Evolutionary conservation across 140 eudicot genomes (phyloP), one percentile per base, ranked within the genome.

Genomic region (Oenanthe javanica): DNA sequence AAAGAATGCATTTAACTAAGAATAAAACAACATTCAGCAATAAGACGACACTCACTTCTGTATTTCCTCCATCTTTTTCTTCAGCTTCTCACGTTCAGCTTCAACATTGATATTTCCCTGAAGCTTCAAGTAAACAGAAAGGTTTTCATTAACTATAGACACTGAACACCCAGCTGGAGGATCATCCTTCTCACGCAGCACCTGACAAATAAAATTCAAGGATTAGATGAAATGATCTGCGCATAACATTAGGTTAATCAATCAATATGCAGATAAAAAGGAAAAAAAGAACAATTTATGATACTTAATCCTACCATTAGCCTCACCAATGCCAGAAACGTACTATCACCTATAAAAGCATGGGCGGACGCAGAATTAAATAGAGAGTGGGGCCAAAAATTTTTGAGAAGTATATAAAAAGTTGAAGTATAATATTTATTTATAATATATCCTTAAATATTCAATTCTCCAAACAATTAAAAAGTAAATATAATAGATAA

Each of bases 61-160:
- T 61, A 85, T 63, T 45, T 92, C 98, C 42, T 88, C 86, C 88
- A 80, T 86, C 86, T 86, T 92, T 80, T 88, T 83, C 74, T 87
- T 87, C 49, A 90, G 88, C 83, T 90, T 94, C 70, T 89, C 96
- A 11, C 86, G 90, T 84, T 94, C 98, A 59, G 91, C 94, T 57
- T 89, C 85, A 9, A 84, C 87, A 72, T 92, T 90, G 72, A 94
- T 79, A 71, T 82, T 87, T 77, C 94, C 98, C 76, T 73, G 80
- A 52, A 80, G 85, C 85, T 89, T 87, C 21, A 94, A 85, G 81
- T 83, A 92, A 5, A 94, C 97, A 47, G 96, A 87, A 64, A 92
- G 93, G 45, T 82, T 10, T 86, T 94, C 97, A 69, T 87, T 86
- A 79, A 94, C 98, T 55, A 94, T 91, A 1, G 85, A 83, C 23